Evolutionary conservation across 2,329 filamentous ascomycete genomes (phyloP).

Genomic region (Pyricularia grisea): DNA sequence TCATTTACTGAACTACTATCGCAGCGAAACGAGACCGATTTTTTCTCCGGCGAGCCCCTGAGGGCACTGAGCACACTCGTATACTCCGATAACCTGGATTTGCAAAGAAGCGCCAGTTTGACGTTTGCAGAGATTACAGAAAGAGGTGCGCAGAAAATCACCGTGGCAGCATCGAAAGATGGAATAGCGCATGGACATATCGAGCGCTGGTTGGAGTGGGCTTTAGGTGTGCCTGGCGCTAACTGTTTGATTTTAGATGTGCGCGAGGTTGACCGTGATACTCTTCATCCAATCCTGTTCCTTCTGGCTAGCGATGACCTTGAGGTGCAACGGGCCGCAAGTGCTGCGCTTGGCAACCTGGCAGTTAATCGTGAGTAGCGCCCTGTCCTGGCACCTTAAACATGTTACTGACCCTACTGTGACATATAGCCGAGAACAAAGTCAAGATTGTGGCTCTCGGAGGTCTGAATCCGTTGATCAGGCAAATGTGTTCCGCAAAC

Average conservation of each 20-base stretch:
- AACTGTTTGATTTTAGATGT: slow-evolving; percentile 58
- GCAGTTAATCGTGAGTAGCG: slow-evolving; percentile 80
- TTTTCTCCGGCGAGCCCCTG: slow-evolving; percentile 93
- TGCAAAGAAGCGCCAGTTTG: slow-evolving; percentile 92
- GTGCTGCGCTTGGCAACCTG: slow-evolving; percentile 88
- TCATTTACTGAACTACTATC: slow-evolving; percentile 18
- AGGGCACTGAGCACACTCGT: slow-evolving; percentile 91
- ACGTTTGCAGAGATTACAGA: slow-evolving; percentile 99
- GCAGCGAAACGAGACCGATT: slow-evolving; percentile 92
- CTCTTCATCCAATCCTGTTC: slow-evolving; percentile 90
- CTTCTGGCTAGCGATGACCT: slow-evolving; percentile 92
- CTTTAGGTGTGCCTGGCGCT: neutral
- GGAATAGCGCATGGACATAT: slow-evolving; percentile 3
- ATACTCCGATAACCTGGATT: slow-evolving; percentile 96
- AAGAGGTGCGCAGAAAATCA: slow-evolving; percentile 56
- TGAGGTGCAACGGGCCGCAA: slow-evolving; percentile 93
- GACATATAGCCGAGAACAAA: slow-evolving; percentile 81
- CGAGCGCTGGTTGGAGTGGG: neutral
- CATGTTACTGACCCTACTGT: slow-evolving; percentile 28
- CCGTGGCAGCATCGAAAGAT: neutral
- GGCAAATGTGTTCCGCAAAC: slow-evolving; percentile 96
- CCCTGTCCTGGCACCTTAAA: neutral
- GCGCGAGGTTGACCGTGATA: slow-evolving; percentile 87
- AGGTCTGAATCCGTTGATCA: slow-evolving; percentile 82
- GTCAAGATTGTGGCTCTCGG: slow-evolving; percentile 90